Evolutionary conservation across 1,284 basidiomycete genomes (phyloP), one percentile per base, ranked within the genome.

Genomic region (Puccinia triticina): DNA sequence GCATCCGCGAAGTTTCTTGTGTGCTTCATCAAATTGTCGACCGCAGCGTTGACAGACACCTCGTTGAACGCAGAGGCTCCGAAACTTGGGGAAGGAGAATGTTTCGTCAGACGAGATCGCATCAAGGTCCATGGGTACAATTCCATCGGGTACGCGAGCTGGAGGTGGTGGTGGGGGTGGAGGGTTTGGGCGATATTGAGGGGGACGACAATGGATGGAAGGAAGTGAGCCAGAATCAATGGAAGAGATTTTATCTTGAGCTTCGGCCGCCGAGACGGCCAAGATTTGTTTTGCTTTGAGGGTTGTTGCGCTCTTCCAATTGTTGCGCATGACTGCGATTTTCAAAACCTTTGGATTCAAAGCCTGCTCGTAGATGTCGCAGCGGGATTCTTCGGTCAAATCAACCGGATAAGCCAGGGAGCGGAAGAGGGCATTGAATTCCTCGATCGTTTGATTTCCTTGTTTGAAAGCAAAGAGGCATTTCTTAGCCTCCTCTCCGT

Each of bases 401-500:
- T 75, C 21, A 14, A 75, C 73, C 23, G 50, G 0, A n/a, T 59
- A 75, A 40, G 2, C 3, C 5, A 75, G 32, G 7, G 32, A 57
- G 21, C 46, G 57, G 32, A 75, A 75, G 3, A 75, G 29, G 11
- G 73, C 18, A 21, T 75, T 75, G 23, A 72, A 43, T 66, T 66
- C 64, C 12, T 66, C 64, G 43, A 66, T 66, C 2, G 64, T 66
- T 14, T 11, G 21, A 43, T 43, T 43, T 40, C 23, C 37, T 23
- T 72, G 43, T 8, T 29, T 4, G n/a, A 48, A 72, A 8, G 43
- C 10, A 48, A 21, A 46, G 12, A 77, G 59, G 2, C 8, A 3
- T 16, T 77, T 61, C 26, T 77, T 77, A 21, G 74, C 55, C 0
- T 77, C 59, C n/a, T 77, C n/a, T 5, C 1, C 16, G n/a, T 77